phyloP scores from a whole-genome alignment of 257 asterid species.

The Plantago ovata region DNA sequence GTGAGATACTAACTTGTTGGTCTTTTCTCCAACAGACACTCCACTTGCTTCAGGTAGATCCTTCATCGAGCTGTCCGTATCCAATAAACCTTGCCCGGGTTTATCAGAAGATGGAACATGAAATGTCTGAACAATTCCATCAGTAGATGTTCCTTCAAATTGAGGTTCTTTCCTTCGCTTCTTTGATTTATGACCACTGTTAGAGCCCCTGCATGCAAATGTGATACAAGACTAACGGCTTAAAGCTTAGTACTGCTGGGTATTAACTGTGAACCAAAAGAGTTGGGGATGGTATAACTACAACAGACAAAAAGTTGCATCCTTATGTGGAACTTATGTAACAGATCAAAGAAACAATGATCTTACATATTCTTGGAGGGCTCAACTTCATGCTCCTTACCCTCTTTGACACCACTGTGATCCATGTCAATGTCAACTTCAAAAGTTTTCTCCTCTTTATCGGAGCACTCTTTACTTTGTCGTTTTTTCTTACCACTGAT shows the following conservation, averaged over 20 bases:
- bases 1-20: constrained; percentile 52
- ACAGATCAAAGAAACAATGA: constrained; percentile 16
- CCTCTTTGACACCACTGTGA: constrained; percentile 21
- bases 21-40: constrained; percentile 29
- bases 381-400: constrained; percentile 33
- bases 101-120: constrained; percentile 26
- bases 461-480: constrained; percentile 49
- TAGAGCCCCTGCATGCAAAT: constrained; percentile 37
- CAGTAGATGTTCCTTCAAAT: constrained; percentile 24
- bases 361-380: constrained; percentile 35
- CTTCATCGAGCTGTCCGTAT: constrained; percentile 21
- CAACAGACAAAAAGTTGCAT: constrained; percentile 17
- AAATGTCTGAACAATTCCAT: constrained; percentile 20
- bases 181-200: constrained; percentile 37
- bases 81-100: constrained; percentile 27
- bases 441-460: constrained; percentile 28
- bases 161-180: constrained; percentile 45
- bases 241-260: constrained; percentile 8
- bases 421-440: constrained; percentile 25
- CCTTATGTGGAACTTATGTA: constrained; percentile 7
- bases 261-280: not conserved
- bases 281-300: not conserved
- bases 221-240: constrained; percentile 10
- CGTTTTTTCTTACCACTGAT: constrained; percentile 35
- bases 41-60: constrained; percentile 32